Base-by-base conservation (phyloP, 306 rosid genomes). In the Glycine soja region DNA sequence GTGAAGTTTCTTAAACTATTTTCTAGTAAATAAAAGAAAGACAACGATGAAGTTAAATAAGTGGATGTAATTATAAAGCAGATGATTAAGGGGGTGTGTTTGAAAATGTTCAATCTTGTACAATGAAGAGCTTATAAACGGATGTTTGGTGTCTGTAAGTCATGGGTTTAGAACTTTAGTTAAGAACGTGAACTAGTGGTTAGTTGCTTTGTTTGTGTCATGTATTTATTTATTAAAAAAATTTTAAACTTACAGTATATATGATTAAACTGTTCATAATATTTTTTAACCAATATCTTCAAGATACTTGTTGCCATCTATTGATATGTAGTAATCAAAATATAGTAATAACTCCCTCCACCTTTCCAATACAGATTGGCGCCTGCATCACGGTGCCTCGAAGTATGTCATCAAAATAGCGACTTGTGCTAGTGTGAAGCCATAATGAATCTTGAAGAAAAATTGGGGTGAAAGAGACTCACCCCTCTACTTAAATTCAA, bases 351-450 rank as follows among this genome's bases (percentile, higher is more conserved):
- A 74, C 82, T 70, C 85, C 32, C 6, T 3, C 62, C 82, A 83
- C 70, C 18, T 75, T 84, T 72, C 81, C 67, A 48, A 77, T 51
- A 14, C 7, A 24, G 45, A 77, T 70, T 88, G 87, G 85, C 69
- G 79, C 86, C 71, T 74, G 85, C 63, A 79, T 83, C 82, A 77
- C 81, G 89, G 72, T 48, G 76, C 58, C 85, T 68, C 43, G 52
- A 74, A 57, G 46, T 13, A 56, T 70, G 78, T 82, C 43, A 57
- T 15, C 4, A 8, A 43, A 81, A 88, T n/a, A 76, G 75, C 52
- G 86, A 63, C 88, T 61, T 12, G 30, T 72, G 10, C 6, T 65
- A 65, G 70, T 16, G 78, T 81, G 40, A 36, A 36, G 51, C 64
- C 83, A 83, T 70, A 73, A 81, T 72, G 78, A 56, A 78, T 40